phyloP scores from a whole-genome alignment of 345 rosid genomes.

The Populus ilicifolia region DNA sequence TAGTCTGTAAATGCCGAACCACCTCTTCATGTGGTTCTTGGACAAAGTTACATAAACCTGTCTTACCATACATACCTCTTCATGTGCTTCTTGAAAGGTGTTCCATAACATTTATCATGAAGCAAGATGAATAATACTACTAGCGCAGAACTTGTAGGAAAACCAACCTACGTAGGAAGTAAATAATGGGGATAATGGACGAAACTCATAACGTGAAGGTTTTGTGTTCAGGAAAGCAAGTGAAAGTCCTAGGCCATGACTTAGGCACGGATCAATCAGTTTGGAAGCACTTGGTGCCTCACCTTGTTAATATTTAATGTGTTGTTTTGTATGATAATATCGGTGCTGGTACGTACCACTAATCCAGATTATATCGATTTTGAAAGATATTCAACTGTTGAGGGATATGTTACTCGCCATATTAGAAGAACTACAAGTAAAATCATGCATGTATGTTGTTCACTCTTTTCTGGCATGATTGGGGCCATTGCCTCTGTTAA shows the following conservation, averaged over 20 bases:
- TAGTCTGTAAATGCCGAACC: too few species aligned
- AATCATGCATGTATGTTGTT: conserved; percentile 8
- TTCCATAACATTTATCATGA: neutral
- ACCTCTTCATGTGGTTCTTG: too few species aligned
- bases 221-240: neutral
- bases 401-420: conserved; percentile 13
- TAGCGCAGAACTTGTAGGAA: too few species aligned
- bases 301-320: neutral
- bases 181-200: neutral
- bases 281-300: conserved; percentile 4
- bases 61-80: neutral
- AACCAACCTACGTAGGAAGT: too few species aligned
- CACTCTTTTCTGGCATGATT: neutral
- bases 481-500: conserved; percentile 15
- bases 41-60: too few species aligned
- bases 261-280: conserved; percentile 8
- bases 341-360: conserved; percentile 8
- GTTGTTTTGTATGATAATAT: conserved; percentile 8
- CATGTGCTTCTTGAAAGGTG: neutral
- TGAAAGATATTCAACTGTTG: conserved; percentile 5
- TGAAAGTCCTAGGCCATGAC: neutral
- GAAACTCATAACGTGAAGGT: conserved; percentile 9
- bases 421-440: conserved; percentile 6
- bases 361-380: conserved; percentile 9
- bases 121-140: too few species aligned